Conservation (phyloP, 345 rosid species). For the Euphorbia tirucalli region DNA sequence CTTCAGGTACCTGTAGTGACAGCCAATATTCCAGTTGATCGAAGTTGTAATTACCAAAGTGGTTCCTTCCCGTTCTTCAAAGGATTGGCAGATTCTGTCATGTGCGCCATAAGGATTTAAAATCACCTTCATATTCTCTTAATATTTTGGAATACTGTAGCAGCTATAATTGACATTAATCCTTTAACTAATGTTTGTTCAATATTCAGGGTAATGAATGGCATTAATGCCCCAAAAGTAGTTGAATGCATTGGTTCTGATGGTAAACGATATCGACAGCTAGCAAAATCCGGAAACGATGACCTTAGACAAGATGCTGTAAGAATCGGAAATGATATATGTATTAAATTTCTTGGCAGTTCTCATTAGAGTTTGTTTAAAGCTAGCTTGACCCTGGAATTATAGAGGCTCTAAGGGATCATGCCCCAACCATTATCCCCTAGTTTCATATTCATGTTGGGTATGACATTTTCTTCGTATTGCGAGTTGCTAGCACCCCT, state of each 20-base stretch:
- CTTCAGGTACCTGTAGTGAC: conserved; percentile 92
- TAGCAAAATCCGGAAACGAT: conserved; percentile 97
- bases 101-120: conserved; percentile 39
- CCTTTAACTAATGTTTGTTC: background rate
- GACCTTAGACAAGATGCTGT: conserved; percentile 99
- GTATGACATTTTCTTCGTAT: too few species aligned
- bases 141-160: conserved; percentile 1
- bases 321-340: too few species aligned
- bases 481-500: too few species aligned
- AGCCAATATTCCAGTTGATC: conserved; percentile 75
- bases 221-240: conserved; percentile 94
- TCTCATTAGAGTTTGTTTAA: conserved; percentile 2
- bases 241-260: conserved; percentile 94
- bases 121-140: conserved; percentile 13
- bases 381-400: background rate
- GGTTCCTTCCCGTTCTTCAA: conserved; percentile 84
- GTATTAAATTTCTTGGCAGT: too few species aligned
- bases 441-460: background rate
- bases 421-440: background rate
- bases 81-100: conserved; percentile 78
- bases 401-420: background rate
- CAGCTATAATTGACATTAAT: conserved; percentile 18
- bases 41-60: conserved; percentile 66
- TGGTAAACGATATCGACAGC: conserved; percentile 82
- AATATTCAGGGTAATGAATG: conserved; percentile 79